Base-by-base conservation (phyloP, 2,329 filamentous ascomycete genomes). In the Cadophora gregata region DNA sequence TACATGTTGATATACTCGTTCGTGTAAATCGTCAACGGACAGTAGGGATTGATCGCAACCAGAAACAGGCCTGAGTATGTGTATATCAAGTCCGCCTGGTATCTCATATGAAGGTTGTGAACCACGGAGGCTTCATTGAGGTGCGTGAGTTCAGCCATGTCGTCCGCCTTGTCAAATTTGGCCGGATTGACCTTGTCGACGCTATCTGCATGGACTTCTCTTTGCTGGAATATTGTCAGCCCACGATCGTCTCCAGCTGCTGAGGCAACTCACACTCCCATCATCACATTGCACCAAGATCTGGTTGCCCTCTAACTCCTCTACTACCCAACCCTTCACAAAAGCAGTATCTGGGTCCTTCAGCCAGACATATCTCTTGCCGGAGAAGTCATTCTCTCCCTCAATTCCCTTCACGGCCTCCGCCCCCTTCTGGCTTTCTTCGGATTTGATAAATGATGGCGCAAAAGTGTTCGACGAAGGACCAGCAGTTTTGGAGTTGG, bases 1-100 rank as follows among this genome's bases (percentile, higher is more conserved):
- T 99, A 99, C 93, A 97, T 97, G 76, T 97, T 96, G 82, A 99
- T 87, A 80, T 97, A 98, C 75, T 99, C 96, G 77, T 96, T 93
- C 63, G 89, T 93, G 80, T 99, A 99, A 67, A 99, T 99, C 3
- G 96, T 93, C 10, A 99, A 81, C 2, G 93, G 89, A 70, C 93
- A 97, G 80, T 99, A 99, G 0, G 96, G 96, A 77, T 99, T 99
- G 70, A 99, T 92, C 0, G 96, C 96, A 59, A 99, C 96, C 76
- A 99, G 83, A 81, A 99, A 99, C 48, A 99, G 85, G 0, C 96
- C 96, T 0, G 96, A 99, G 79, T 99, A 99, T 25, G 96, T 99
- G 83, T 96, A 99, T 73, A 99, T 99, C 68, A 99, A 82, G 80
- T 99, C 96, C 53, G 96, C 87, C 79, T 97, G 93, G 78, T 99